Evolutionary conservation across 345 rosid species (phyloP), one percentile per base, ranked within the genome.

Genomic region (Acer yangbiense): DNA sequence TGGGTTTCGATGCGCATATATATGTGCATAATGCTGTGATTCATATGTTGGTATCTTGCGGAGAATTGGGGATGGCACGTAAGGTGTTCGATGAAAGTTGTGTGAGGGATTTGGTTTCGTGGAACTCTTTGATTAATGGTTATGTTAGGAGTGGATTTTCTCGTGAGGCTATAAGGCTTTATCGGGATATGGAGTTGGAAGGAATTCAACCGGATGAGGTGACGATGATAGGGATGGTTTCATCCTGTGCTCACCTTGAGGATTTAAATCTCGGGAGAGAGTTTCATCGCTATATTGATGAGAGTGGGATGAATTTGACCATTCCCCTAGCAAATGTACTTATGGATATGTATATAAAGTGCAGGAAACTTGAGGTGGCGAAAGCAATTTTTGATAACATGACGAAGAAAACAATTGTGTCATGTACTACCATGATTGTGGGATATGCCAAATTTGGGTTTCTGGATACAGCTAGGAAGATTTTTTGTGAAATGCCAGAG

Each of bases 41-140:
- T 61, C 87, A 92, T 46, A 75, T 88, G 86, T 64, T 95, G 72
- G 90, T 83, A 48, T 84, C 88, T 2, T 77, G 82, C 17, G 93
- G 97, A 23, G 92, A 90, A 17, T 71, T 90, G 80, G 83, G 61
- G 8, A 46, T 78, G 81, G 99, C 99, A 46, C 78, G 81, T 48
- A 85, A 88, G 84, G 85, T 92, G 92, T 95, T 95, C 65, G 96
- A 92, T 83, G 87, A 84, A 89, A 71, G 93, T 85, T 73, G 84
- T 48, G 92, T 87, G 29, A 93, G 93, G 73, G 90, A 93, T 73
- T 88, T 89, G 87, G 95, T 95, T 82, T 87, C 98, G 63, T 95
- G 98, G 98, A 95, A 93, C 72, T 86, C 86, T 39, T 86, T 95
- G 90, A 93, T 93, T 81, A 88, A 87, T 80, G 98, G 98, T 65